Evolutionary conservation across 2,329 filamentous ascomycete genomes (phyloP), one percentile per base, ranked within the genome.

Genomic region (Sphaerulina musiva): DNA sequence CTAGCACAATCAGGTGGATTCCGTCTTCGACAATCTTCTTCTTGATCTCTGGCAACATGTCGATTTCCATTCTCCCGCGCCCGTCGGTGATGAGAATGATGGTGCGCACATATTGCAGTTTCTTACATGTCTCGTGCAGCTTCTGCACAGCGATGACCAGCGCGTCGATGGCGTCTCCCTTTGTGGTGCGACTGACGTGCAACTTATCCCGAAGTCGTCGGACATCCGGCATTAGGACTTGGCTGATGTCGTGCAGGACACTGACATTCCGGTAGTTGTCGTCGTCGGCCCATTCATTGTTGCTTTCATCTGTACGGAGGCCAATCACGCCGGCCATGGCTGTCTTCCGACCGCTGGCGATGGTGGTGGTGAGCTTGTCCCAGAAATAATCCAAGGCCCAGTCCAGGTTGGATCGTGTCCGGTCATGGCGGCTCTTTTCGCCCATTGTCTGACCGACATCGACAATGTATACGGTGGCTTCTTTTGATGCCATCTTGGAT

Each of bases 351-450:
- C 82, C 84, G n/a, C 78, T 84, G 31, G 78, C 76, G 38, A 83
- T 85, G 3, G 84, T 89, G 6, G 81, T 82, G 4, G 85, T 85
- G 61, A 95, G 87, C 69, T 88, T 93, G 76, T 97, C 92, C 91
- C 92, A 98, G 47, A 97, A 81, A 72, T 95, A 98, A 58, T 83
- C 82, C 82, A 97, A 84, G 46, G 83, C 82, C 83, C 86, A 98
- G 57, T 96, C 89, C 14, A 98, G 80, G 69, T 97, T 87, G 2
- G 86, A 86, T 69, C 92, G 81, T 17, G 76, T 69, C 61, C 93
- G 83, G 26, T 86, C 89, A 73, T 82, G 78, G 63, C 83, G 78
- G 63, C 83, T 81, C 63, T 77, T 80, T 67, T 86, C 77, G 54
- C 79, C 85, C 87, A 95, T 96, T n/a, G 91, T 87, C 66, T 75